Conservation (phyloP, 768 basidiomycete genomes). For the Suillus lakei region DNA sequence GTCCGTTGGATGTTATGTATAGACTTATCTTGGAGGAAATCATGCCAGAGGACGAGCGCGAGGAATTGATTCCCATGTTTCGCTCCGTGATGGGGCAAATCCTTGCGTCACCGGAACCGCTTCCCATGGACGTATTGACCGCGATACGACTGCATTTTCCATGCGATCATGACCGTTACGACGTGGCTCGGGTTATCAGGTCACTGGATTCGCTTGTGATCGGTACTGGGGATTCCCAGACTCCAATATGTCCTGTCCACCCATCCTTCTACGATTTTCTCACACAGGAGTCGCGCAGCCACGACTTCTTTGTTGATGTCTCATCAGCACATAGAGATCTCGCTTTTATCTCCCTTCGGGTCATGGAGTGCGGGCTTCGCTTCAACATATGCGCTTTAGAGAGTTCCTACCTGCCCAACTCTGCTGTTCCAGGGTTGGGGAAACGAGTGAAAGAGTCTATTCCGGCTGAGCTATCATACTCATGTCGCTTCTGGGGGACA, state of each 20-base stretch:
- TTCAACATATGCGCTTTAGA: constrained; percentile 16
- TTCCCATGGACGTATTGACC: background rate
- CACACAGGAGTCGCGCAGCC: constrained; percentile 12
- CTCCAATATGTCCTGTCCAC: constrained; percentile 24
- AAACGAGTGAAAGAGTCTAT: constrained; percentile 24
- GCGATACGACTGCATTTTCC: constrained; percentile 2
- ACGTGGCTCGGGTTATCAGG: background rate
- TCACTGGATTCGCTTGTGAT: constrained; percentile 9
- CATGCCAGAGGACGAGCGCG: background rate
- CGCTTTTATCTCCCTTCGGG: constrained; percentile 22
- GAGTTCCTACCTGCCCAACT: constrained; percentile 30
- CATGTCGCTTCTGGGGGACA: constrained; percentile 36
- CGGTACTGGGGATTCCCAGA: background rate
- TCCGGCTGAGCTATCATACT: constrained; percentile 31
- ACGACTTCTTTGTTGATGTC: constrained; percentile 16
- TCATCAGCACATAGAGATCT: constrained; percentile 1
- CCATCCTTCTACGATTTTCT: constrained; percentile 34
- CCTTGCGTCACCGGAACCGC: constrained; percentile 5
- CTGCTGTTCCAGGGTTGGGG: constrained; percentile 19
- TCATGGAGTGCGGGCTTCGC: constrained; percentile 30
- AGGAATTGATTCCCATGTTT: background rate
- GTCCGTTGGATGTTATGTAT: constrained; percentile 10
- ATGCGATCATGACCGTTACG: background rate
- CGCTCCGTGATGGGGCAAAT: constrained; percentile 8
- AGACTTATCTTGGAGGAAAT: background rate